A percentile compares a stretch with the other conserved stretches of the same genome.
Conservation (phyloP, 768 basidiomycete genomes). For the Suillus subalutaceus region DNA sequence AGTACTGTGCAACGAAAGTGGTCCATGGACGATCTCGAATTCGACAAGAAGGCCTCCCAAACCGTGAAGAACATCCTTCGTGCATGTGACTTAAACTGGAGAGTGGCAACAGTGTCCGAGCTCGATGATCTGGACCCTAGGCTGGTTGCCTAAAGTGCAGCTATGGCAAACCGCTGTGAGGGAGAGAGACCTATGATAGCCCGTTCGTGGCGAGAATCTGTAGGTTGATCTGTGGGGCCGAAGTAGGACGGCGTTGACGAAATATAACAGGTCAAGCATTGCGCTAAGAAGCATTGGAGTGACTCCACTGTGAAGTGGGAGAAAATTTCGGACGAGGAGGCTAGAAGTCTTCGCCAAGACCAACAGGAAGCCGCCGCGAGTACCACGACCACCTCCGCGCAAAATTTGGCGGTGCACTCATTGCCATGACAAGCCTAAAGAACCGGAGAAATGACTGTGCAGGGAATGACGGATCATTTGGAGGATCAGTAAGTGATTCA, state of each 20-base stretch:
- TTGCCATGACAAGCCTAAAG: background rate
- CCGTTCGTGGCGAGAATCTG: constrained; percentile 11
- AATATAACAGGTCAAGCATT: background rate
- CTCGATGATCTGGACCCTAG: constrained; percentile 15
- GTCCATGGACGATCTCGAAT: constrained; percentile 5
- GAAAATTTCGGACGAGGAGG: constrained; percentile 5
- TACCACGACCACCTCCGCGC: background rate
- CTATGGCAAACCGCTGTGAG: constrained; percentile 10
- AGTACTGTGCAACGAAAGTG: constrained; percentile 8
- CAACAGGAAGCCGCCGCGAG: background rate
- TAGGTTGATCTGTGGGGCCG: constrained; percentile 5
- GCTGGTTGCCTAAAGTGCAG: constrained; percentile 12
- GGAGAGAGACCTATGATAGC: constrained; percentile 13
- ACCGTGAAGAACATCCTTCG: constrained; percentile 11
- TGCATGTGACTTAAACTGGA: constrained; percentile 13
- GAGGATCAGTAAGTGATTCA: background rate
- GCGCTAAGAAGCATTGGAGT: background rate
- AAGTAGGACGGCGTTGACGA: background rate
- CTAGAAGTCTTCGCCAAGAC: background rate
- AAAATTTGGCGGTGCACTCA: constrained; percentile 4
- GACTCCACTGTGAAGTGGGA: background rate
- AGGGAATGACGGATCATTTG: background rate
- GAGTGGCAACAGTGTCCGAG: background rate
- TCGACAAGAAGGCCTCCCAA: constrained; percentile 15
- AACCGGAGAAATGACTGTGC: constrained; percentile 4